Evolutionary conservation across 2,329 filamentous ascomycete species (phyloP).

Genomic region (Microcyclosporella mali): DNA sequence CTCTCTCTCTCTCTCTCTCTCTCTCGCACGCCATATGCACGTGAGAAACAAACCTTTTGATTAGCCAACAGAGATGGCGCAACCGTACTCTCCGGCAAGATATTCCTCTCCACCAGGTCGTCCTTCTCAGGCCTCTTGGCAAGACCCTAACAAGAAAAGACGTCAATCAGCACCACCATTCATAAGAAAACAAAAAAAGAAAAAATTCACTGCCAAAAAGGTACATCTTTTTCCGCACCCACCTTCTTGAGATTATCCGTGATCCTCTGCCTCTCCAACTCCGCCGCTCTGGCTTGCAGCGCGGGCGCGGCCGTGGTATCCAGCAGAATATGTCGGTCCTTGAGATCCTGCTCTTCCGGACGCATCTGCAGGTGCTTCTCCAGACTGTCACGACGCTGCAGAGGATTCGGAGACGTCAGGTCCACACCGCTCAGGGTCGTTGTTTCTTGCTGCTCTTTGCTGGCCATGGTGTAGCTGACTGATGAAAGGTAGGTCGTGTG

Average conservation of each 20-base stretch:
- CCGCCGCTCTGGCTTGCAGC: constrained; percentile 55
- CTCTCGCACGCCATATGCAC: too few species aligned
- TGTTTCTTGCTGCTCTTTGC: constrained; percentile 2
- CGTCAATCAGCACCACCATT: too few species aligned
- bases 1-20: constrained; percentile 22
- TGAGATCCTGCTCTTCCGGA: constrained; percentile 55
- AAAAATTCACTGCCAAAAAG: too few species aligned
- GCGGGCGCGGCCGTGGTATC: constrained; percentile 63
- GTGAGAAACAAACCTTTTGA: constrained; percentile 51
- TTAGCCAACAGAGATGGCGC: constrained; percentile 74
- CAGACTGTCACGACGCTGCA: constrained; percentile 15
- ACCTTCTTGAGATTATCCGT: constrained; percentile 58
- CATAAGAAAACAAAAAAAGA: too few species aligned
- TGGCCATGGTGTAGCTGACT: constrained; percentile 6
- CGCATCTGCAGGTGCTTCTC: constrained; percentile 38
- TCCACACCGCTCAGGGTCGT: constrained; percentile 10
- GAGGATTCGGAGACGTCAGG: constrained; percentile 10
- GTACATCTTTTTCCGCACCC: neutral
- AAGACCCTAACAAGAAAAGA: constrained; percentile 41
- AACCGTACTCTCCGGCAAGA: constrained; percentile 70
- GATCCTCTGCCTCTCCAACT: constrained; percentile 59
- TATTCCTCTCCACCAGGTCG: constrained; percentile 78
- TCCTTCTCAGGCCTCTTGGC: constrained; percentile 61
- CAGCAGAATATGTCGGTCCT: constrained; percentile 59
- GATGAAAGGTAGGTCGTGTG: too few species aligned